Evolutionary conservation across 768 basidiomycete genomes (phyloP), one percentile per base, ranked within the genome.

Genomic region (Lactifluus echinatus): DNA sequence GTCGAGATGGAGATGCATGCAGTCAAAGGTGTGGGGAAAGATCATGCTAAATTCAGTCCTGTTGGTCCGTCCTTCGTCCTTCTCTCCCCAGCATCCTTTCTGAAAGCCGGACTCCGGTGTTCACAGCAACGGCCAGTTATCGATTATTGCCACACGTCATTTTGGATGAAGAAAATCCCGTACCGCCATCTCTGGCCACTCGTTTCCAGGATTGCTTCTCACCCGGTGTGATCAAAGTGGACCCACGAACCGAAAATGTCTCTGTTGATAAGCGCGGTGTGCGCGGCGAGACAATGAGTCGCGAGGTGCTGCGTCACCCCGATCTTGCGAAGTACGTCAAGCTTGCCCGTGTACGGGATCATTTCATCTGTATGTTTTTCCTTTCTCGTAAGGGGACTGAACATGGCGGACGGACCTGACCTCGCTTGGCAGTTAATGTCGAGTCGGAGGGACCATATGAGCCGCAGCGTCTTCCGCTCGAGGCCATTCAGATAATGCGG

Each of bases 21-120:
- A 21, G 75, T 93, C 59, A 98, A 98, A 66, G 89, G 92, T 14
- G 82, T 90, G 15, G 93, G 93, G 15, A 89, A 89, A 66, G 92
- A 94, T 60, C 95, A 99, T 65, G 93, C 96, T 45, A 99, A 99
- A 69, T 99, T 90, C 69, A 90, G 83, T 56, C 93, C 96, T 29
- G 96, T 98, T 50, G 92, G 93, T 89, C 64, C 55, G 81, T 72
- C 4, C 44, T 24, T 3, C 3, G 17, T 39, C 10, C 28, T 29
- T 54, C 17, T 50, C 34, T 21, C 12, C 19, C 43, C 8, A 29
- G n/a, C n/a, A 10, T 52, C n/a, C 31, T 45, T 14, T 1, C 21
- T 42, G 63, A 36, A 47, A 64, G 45, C 11, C 4, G 8, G 17
- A 8, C 34, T 12, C 15, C 52, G 34, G 10, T 23, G n/a, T n/a